Percentiles rank a stretch among this genome's conserved stretches.
phyloP scores from a whole-genome alignment of 2,329 filamentous ascomycete species.

The Alternaria viburni region DNA sequence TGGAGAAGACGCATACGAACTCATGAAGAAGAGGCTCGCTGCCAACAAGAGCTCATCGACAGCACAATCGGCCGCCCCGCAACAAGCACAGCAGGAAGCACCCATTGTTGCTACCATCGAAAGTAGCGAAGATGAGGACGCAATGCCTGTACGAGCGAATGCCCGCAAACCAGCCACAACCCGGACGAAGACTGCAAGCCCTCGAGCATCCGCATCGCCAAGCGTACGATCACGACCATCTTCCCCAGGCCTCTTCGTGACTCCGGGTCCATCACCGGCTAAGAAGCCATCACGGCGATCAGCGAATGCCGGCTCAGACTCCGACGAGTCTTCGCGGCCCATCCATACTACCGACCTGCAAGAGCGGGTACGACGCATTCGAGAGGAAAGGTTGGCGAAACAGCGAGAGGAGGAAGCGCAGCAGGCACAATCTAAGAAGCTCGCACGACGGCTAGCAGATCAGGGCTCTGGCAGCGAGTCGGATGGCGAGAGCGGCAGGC shows the following conservation, averaged over 20 bases:
- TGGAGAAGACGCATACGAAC: slow-evolving; percentile 53
- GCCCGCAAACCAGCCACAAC: slow-evolving; percentile 18
- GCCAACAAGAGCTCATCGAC: slow-evolving; percentile 24
- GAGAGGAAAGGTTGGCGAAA: slow-evolving; percentile 70
- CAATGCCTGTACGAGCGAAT: slow-evolving; percentile 32
- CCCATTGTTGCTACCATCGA: slow-evolving; percentile 8
- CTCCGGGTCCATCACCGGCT: slow-evolving; percentile 50
- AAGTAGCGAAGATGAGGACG: slow-evolving; percentile 39
- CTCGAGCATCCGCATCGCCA: slow-evolving; percentile 21
- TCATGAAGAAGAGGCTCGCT: slow-evolving; percentile 55
- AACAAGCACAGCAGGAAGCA: slow-evolving; percentile 7
- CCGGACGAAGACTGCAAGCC: slow-evolving; percentile 19
- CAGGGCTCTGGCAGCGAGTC: slow-evolving; percentile 60
- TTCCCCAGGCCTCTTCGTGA: slow-evolving; percentile 65
- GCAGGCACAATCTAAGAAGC: slow-evolving; percentile 49
- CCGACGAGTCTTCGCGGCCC: slow-evolving; percentile 50
- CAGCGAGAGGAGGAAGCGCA: slow-evolving; percentile 61
- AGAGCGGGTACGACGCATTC: slow-evolving; percentile 75
- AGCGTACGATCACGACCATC: slow-evolving; percentile 40
- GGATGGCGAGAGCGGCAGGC: slow-evolving; percentile 59
- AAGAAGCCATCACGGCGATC: slow-evolving; percentile 38
- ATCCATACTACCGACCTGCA: slow-evolving; percentile 67
- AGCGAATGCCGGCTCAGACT: slow-evolving; percentile 50
- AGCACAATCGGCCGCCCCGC: neutral
- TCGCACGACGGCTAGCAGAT: slow-evolving; percentile 28